Evolutionary conservation across 2,329 filamentous ascomycete species (phyloP), one percentile per base, ranked within the genome.

Genomic region (Lasiodiplodia hormozganensis): DNA sequence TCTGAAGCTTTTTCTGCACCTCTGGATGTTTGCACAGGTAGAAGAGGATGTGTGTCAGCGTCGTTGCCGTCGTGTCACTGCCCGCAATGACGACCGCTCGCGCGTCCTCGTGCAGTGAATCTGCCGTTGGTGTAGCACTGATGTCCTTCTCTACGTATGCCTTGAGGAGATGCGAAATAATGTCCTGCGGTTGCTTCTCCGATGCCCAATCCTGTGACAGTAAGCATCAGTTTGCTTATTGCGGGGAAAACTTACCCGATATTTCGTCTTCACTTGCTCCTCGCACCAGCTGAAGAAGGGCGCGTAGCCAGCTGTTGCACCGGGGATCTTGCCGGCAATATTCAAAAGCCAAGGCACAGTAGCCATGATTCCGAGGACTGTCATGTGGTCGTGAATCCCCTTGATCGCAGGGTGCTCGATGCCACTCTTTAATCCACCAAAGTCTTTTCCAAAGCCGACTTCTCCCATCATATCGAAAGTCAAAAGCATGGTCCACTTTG

Each of bases 391-490:
- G 67, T 81, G 80, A 3, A 83, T 71, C 1, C 70, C 74, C 40
- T 76, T 70, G 57, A 82, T 79, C 0, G 78, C 78, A 7, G 73
- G 70, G 62, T 78, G 74, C 25, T 76, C 71, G 21, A 51, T 58
- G 1, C 71, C 75, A 4, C 36, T 70, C 4, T 71, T 69, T 12
- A 81, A 70, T 75, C 82, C 80, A 28, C 74, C 74, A 71, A 84
- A 82, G 52, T 78, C 75, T 67, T 81, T 78, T 23, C 76, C 81
- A 66, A 82, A 81, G 11, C 76, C 78, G 12, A 84, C 72, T 65
- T 84, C 82, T 7, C 82, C 82, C 80, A 86, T 85, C 28, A 85
- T 78, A 69, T 86, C 84, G 68, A 85, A 82, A 62, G 80, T 78
- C 67, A 84, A 78, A 70, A 78, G 84, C 62, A 80, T 77, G 23